These are phyloP conservation scores for Penstemon davidsonii DNA, from an alignment of 257 asterid genomes.

Conservation along the genomic window DNA sequence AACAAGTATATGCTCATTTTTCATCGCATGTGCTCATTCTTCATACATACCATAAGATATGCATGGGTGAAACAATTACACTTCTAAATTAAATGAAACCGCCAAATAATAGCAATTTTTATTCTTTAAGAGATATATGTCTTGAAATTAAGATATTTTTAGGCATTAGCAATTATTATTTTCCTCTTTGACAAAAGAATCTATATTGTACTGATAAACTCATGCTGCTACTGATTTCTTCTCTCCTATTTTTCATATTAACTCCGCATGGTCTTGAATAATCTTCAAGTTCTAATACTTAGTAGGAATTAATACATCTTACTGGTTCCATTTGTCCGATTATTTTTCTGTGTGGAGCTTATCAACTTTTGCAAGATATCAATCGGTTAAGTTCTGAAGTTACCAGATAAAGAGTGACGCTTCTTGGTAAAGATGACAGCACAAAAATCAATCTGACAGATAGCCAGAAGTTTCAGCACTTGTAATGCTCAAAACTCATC, in stretches of 20 bases:
- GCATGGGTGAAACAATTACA: too few species aligned
- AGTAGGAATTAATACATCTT: slow-evolving; percentile 24
- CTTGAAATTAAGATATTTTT: background rate
- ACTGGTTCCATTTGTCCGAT: slow-evolving; percentile 20
- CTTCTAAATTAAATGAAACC: too few species aligned
- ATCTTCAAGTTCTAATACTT: slow-evolving; percentile 22
- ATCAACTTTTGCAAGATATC: slow-evolving; percentile 57
- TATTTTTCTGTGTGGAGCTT: slow-evolving; percentile 34
- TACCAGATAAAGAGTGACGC: slow-evolving; percentile 69
- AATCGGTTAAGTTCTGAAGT: slow-evolving; percentile 77
- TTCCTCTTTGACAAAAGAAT: background rate
- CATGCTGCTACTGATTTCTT: slow-evolving; percentile 11
- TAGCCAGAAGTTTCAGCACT: slow-evolving; percentile 68
- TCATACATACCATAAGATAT: too few species aligned
- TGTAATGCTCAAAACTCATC: slow-evolving; percentile 62
- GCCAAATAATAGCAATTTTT: too few species aligned
- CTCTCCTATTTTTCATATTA: slow-evolving; percentile 14
- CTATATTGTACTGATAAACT: background rate
- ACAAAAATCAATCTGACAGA: slow-evolving; percentile 53
- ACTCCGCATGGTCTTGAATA: slow-evolving; percentile 12
- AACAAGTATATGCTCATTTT: too few species aligned
- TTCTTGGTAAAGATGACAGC: slow-evolving; percentile 66
- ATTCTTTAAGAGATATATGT: too few species aligned
- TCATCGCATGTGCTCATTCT: too few species aligned
- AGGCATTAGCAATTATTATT: background rate